Conservation (phyloP, 1,139 yeast genomes). For the Kodamaea suecica region DNA sequence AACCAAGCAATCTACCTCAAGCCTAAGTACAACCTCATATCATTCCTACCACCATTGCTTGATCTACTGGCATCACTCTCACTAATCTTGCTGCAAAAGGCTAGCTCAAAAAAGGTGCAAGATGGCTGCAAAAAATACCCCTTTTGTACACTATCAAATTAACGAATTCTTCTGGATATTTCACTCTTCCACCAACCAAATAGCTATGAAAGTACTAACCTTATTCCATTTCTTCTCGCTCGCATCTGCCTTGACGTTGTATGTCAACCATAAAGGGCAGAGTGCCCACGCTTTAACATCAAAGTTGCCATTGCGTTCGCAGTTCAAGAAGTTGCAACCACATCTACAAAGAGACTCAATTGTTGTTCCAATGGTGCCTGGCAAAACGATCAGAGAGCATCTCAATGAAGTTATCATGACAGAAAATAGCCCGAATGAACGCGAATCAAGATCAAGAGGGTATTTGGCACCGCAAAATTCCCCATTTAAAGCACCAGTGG, state of each 20-base stretch:
- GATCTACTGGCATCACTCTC: no score
- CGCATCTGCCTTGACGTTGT: conserved; percentile 3
- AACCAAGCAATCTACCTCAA: no score
- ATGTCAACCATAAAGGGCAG: conserved; percentile 3
- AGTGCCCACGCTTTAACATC: conserved; percentile 1
- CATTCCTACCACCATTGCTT: no score
- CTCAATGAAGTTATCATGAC: not conserved
- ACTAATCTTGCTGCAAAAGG: not conserved
- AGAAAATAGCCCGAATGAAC: not conserved
- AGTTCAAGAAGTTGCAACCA: conserved; percentile 2
- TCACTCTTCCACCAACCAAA: no score
- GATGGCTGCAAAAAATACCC: not conserved
- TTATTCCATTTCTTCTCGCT: not conserved
- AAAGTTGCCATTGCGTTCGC: conserved; percentile 2
- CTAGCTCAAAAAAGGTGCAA: not conserved
- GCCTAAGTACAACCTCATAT: no score
- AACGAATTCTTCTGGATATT: no score
- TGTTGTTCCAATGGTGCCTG: conserved; percentile 5
- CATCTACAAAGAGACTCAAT: conserved; percentile 8
- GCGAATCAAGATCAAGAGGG: no score
- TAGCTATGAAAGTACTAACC: not conserved
- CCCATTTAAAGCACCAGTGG: no score
- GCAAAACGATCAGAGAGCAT: conserved; percentile 6
- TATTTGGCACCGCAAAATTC: no score
- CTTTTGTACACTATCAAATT: no score